Evolutionary conservation across 2,329 filamentous ascomycete species (phyloP).

Genomic region (Periconia sp.): DNA sequence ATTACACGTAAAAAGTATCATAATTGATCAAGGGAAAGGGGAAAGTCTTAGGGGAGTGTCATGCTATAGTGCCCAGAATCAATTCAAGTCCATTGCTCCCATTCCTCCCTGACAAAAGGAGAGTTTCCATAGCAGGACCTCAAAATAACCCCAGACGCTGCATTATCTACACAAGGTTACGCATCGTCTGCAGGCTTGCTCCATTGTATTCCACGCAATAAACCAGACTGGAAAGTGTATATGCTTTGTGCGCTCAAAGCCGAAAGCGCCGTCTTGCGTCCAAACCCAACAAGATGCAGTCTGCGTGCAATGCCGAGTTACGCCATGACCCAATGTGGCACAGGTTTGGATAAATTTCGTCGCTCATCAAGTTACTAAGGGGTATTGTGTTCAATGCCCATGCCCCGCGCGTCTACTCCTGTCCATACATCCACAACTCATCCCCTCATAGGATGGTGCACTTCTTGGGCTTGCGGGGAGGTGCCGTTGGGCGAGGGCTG

Average conservation of each 20-base stretch:
- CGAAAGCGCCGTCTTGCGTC: conserved; percentile 1
- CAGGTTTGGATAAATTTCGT: conserved; percentile 4
- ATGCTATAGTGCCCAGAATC: conserved; percentile 23
- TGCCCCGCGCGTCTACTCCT: conserved; percentile 19
- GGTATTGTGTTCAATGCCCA: conserved; percentile 27
- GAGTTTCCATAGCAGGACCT: conserved; percentile 7
- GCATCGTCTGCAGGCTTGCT: conserved; percentile 4
- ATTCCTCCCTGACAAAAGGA: conserved; percentile 33
- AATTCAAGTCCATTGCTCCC: conserved; percentile 12
- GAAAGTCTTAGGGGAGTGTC: conserved; percentile 3
- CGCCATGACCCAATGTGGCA: conserved; percentile 4
- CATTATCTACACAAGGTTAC: conserved; percentile 26
- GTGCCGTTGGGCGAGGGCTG: conserved; percentile 40
- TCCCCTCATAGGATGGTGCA: conserved; percentile 29
- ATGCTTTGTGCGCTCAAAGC: conserved; percentile 1
- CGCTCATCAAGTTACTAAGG: conserved; percentile 9
- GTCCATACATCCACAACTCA: conserved; percentile 9
- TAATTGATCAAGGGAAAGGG: neutral
- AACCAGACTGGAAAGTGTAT: conserved; percentile 3
- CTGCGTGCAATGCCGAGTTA: conserved; percentile 2
- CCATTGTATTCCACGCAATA: conserved; percentile 11
- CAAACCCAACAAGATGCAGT: conserved; percentile 4
- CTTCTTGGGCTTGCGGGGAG: conserved; percentile 29
- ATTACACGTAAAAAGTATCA: too few species aligned
- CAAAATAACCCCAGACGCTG: conserved; percentile 8